These are phyloP conservation scores for Rhizophora apiculata DNA, from an alignment of 345 rosid genomes.

Conservation along the genomic window DNA sequence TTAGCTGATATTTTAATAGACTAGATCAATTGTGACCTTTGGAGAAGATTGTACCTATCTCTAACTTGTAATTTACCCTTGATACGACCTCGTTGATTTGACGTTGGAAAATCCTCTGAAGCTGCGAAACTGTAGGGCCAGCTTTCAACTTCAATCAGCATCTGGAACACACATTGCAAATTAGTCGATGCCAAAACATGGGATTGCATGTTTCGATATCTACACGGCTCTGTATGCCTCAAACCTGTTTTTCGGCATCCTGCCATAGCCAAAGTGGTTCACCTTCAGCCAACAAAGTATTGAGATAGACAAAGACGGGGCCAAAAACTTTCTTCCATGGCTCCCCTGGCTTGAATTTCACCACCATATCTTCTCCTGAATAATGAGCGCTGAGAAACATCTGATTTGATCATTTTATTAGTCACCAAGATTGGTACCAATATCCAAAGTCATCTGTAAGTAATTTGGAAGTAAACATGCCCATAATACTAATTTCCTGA, in stretches of 20 bases:
- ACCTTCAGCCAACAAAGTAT: slow-evolving; percentile 50
- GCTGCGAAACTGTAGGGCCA: slow-evolving; percentile 95
- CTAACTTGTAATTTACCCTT: slow-evolving; percentile 61
- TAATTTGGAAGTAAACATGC: too few species aligned
- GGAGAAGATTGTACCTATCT: slow-evolving; percentile 46
- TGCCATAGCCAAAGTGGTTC: slow-evolving; percentile 80
- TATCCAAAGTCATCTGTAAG: too few species aligned
- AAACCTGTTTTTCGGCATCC: slow-evolving; percentile 82
- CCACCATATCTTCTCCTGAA: slow-evolving; percentile 70
- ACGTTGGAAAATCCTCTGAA: slow-evolving; percentile 68
- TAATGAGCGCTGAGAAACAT: slow-evolving; percentile 84
- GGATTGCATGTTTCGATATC: background rate
- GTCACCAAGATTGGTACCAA: background rate
- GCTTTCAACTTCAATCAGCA: slow-evolving; percentile 59
- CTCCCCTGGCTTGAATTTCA: slow-evolving; percentile 56
- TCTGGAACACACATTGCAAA: slow-evolving; percentile 32
- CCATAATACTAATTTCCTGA: too few species aligned
- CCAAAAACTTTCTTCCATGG: slow-evolving; percentile 93
- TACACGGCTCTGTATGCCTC: background rate
- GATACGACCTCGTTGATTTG: slow-evolving; percentile 68
- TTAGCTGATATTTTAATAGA: too few species aligned
- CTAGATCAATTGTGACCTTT: too few species aligned
- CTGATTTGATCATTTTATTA: slow-evolving; percentile 33
- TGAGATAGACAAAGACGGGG: slow-evolving; percentile 80
- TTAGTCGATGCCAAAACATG: too few species aligned